Conservation (phyloP, 78 protist genomes). For the Dictyostelium firmibasis region DNA sequence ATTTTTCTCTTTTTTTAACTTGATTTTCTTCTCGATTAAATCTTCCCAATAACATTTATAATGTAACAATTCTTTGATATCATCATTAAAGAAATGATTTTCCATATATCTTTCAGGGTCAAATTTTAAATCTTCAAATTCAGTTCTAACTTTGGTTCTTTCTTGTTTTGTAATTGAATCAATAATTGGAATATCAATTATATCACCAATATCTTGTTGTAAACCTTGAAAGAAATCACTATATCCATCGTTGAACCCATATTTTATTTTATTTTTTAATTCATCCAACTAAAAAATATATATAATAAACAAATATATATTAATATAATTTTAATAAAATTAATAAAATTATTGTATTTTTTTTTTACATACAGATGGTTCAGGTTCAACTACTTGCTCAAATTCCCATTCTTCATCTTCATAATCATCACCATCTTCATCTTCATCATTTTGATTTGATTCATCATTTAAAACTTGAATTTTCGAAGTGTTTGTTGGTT, state of each 20-base stretch:
- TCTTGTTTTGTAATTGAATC: constrained; percentile 37
- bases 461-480: constrained; percentile 21
- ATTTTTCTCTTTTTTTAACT: constrained; percentile 2
- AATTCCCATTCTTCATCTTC: constrained; percentile 76
- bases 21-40: constrained; percentile 25
- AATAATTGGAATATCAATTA: constrained; percentile 51
- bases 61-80: constrained; percentile 35
- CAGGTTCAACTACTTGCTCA: constrained; percentile 34
- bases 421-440: constrained; percentile 12
- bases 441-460: constrained; percentile 26
- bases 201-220: constrained; percentile 55
- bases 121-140: constrained; percentile 41
- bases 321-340: neutral
- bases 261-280: constrained; percentile 36
- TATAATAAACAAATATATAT: neutral
- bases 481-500: neutral
- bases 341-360: neutral
- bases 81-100: constrained; percentile 27
- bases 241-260: constrained; percentile 60
- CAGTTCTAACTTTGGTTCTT: constrained; percentile 28
- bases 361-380: neutral
- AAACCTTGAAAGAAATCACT: constrained; percentile 52
- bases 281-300: constrained; percentile 48
- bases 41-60: constrained; percentile 50
- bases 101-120: constrained; percentile 77